These are phyloP conservation scores for Melanomma pulvis-pyrius DNA, from an alignment of 495 filamentous ascomycete genomes.

Conservation along the genomic window DNA sequence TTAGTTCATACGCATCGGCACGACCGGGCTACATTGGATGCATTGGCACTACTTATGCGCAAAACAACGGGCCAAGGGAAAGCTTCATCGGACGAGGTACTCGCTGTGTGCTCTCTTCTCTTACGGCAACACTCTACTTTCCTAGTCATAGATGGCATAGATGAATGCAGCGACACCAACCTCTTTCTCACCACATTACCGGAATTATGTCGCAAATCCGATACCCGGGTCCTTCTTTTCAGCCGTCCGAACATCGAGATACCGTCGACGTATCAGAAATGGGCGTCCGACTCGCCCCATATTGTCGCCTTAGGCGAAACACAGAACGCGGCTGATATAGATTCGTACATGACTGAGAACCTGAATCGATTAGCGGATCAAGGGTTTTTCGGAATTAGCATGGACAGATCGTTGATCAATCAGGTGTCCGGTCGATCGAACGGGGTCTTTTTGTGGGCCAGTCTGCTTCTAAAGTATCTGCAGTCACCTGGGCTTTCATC, in stretches of 20 bases:
- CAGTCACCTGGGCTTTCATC: conserved; percentile 26
- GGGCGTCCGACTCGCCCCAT: conserved; percentile 12
- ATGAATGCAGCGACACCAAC: conserved; percentile 28
- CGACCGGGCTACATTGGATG: conserved; percentile 26
- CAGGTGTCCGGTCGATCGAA: conserved; percentile 16
- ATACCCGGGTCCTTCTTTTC: conserved; percentile 19
- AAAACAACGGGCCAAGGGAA: conserved; percentile 16
- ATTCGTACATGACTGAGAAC: conserved; percentile 5
- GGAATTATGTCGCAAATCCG: conserved; percentile 21
- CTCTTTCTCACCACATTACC: conserved; percentile 19
- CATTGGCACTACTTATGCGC: conserved; percentile 24
- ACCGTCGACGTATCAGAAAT: conserved; percentile 26
- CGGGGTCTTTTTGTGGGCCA: conserved; percentile 32
- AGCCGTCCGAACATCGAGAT: conserved; percentile 22
- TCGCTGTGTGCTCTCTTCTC: conserved; percentile 22
- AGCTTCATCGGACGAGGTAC: conserved; percentile 28
- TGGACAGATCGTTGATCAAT: conserved; percentile 20
- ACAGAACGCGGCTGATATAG: conserved; percentile 20
- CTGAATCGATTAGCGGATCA: conserved; percentile 27
- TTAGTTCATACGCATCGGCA: conserved; percentile 24
- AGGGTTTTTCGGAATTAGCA: conserved; percentile 28
- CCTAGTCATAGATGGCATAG: conserved; percentile 31
- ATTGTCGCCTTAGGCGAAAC: conserved; percentile 10
- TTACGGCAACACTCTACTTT: conserved; percentile 31
- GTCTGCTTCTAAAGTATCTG: conserved; percentile 24